Base-by-base conservation (phyloP, 257 asterid genomes). In the Solanum tacnaense region DNA sequence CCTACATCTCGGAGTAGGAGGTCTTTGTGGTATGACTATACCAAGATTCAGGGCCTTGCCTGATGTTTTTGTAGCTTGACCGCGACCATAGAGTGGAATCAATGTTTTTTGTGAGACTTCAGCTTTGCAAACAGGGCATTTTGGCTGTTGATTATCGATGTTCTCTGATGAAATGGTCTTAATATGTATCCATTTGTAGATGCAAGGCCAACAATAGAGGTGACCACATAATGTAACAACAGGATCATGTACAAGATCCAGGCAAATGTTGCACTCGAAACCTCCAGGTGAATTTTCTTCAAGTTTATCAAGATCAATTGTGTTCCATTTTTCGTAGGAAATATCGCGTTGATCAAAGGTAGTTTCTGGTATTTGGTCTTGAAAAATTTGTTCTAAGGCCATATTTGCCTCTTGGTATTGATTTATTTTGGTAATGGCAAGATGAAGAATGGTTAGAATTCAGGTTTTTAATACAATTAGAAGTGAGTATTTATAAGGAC, bases 171-270 rank as follows among this genome's bases (percentile, higher is more conserved):
- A 88, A 36, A 44, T 13, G 4, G 89, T 87, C 18, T 87, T 92
- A 70, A 68, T 81, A 84, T 86, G 91, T 13, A 94, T 93, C 98
- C 98, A 96, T 60, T 90, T 91, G 92, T 96, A 95, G 31, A 95
- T 94, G 49, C 98, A 95, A 4, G 98, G 98, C 98, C 98, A 95
- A 36, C 98, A 95, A 34, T 91, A 95, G 84, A 95, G 94, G 89
- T 95, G 98, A 16, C 98, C 98, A 3, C 98, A 94, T 34, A 95
- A 88, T 3, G 98, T 95, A 68, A 95, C 95, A 10, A 95, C 97
- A 0, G 98, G 98, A 84, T 95, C 98, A 72, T 89, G 93, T 85
- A 91, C 97, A 4, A 90, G 58, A 68, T 94, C 98, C 2, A 95
- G 90, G 88, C 98, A 95, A 25, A 95, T 96, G 87, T 94, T 94